Evolutionary conservation across 2,329 filamentous ascomycete genomes (phyloP), one percentile per base, ranked within the genome.

Genomic region (Aspergillus texensis): DNA sequence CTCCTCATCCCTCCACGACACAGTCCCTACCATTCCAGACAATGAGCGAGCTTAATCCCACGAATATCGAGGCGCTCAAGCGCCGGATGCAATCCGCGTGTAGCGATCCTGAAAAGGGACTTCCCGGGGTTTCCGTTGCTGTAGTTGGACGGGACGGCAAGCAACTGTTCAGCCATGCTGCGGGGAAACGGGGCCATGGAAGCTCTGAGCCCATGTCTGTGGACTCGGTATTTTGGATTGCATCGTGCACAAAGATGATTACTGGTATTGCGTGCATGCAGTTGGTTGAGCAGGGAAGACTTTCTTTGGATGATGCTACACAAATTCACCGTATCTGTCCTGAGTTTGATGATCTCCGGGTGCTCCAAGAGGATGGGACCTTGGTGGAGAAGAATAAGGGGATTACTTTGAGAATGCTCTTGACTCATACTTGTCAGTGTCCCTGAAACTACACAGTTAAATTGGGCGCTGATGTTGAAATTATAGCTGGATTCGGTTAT

Each of bases 161-260:
- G 6, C 81, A 84, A 12, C 71, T 83, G 1, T 82, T 85, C 65
- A 76, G 78, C 4, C 78, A 86, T 67, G 76, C 84, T 0, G 74
- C 82, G 0, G 85, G 85, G 1, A 81, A 78, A 24, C 75, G 80
- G 4, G 85, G 85, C 0, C 54, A 79, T 6, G 74, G 24, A 12
- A 63, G 77, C 2, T 67, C 77, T 0, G 82, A 86, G 57, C 78
- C 82, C 6, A 87, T 91, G 84, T 83, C 82, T 0, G 75, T 87
- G 0, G 87, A 91, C 45, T 86, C 80, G 10, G 77, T 87, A 1
- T 91, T 88, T 68, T 86, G 83, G 83, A 82, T 86, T 26, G 83
- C 83, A 1, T 84, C 81, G 1, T 85, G 82, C 70, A 84, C 81
- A 0, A 83, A 83, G 67, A 69, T 83, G 61, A 69, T 83, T 1